Evolutionary conservation across 441 rosid genomes (phyloP), one percentile per base, ranked within the genome.

Genomic region (Eutrema salsugineum): DNA sequence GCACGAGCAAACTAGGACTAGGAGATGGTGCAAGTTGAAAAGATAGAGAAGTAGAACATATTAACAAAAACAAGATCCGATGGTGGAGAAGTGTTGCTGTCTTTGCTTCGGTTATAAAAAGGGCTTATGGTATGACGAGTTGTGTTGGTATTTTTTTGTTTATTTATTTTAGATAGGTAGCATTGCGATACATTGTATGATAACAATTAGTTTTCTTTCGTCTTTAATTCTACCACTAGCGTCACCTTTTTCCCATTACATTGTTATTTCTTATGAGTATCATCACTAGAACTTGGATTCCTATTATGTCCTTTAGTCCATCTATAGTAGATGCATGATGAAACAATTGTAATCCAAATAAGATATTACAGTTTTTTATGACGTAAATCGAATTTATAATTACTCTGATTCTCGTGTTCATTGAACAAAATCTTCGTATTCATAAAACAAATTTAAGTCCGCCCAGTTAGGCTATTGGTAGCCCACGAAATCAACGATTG

Each of bases 1-100:
- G 51, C 90, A 84, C 88, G 90, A 83, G 85, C 56, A 75, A 54
- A 79, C 80, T 81, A 68, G 86, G 81, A 79, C 80, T 81, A 68
- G 86, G 81, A 84, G 83, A 77, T 80, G 85, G 83, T 84, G 86
- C 79, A 44, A 66, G 65, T 6, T 36, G 70, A 12, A 32, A 1
- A 27, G 48, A n/a, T 43, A 43, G 10, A 43, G 48, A 43, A 43
- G 48, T 15, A 43, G 10, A 43, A 43, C 19, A 59, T n/a, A n/a
- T n/a, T n/a, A 24, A 24, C 27, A 24, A 24, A 54, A 47, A 8
- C 19, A 58, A 24, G 65, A 40, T 60, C 22, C 49, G 65, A 8
- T 60, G 65, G 12, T 40, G 65, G 49, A 38, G 64, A 8, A 39
- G 36, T 24, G 60, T 24, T 60, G 20, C 20, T 60, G 47, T 58